Evolutionary conservation across 2,329 filamentous ascomycete genomes (phyloP).

Genomic region (Magnaporthales sp.): DNA sequence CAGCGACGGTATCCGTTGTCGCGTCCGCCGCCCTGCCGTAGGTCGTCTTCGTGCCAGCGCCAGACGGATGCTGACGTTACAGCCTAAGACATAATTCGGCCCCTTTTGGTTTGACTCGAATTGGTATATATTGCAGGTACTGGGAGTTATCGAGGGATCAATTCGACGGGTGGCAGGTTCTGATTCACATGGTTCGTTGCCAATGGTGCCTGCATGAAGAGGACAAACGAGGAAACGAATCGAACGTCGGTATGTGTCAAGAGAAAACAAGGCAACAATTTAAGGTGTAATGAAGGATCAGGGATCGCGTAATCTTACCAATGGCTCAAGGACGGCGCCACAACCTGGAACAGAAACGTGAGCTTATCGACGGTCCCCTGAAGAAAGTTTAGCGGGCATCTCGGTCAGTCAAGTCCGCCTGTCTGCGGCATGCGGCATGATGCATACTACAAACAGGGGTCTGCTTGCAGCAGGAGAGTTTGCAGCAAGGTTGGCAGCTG

Average conservation of each 20-base stretch:
- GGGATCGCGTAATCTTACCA: not conserved
- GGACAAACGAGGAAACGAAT: not conserved
- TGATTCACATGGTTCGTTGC: not conserved
- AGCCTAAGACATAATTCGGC: not conserved
- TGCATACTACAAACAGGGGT: not conserved
- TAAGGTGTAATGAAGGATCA: not conserved
- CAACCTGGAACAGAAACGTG: not conserved
- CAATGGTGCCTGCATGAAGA: not conserved
- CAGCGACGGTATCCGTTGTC: not conserved
- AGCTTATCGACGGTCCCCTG: not conserved
- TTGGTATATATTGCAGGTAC: not conserved
- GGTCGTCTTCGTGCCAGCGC: not conserved
- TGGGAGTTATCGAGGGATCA: not conserved
- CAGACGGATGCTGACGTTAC: not conserved
- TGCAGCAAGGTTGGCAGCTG: not conserved
- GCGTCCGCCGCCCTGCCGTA: not conserved
- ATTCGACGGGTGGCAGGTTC: not conserved
- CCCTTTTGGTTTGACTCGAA: not conserved
- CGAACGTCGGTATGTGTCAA: not conserved
- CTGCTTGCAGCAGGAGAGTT: not conserved
- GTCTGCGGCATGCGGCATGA: not conserved
- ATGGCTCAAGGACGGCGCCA: not conserved
- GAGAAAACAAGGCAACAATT: not conserved
- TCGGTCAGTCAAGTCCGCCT: not conserved
- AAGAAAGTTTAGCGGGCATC: not conserved